A percentile compares a stretch with the other conserved stretches of the same genome.
Evolutionary conservation across 1,284 basidiomycete species (phyloP).

Genomic region (Puccinia horiana): DNA sequence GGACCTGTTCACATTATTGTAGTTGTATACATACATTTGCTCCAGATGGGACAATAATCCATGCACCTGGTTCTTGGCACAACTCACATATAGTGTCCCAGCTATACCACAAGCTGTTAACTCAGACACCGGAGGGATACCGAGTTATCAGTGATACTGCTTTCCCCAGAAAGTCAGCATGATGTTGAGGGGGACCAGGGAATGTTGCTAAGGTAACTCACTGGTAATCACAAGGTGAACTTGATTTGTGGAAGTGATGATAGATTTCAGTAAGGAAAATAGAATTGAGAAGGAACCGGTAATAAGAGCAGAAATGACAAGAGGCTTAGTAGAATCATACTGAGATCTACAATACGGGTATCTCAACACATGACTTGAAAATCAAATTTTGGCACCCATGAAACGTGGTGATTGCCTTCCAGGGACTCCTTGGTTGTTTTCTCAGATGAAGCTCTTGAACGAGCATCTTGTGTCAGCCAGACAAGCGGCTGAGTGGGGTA

Average conservation of each 20-base stretch:
- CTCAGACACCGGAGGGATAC: background rate
- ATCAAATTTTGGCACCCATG: too few species aligned
- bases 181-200: too few species aligned
- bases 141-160: slow-evolving; percentile 1
- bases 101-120: background rate
- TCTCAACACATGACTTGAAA: too few species aligned
- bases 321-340: too few species aligned
- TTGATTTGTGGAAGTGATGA: too few species aligned
- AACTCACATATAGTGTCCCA: background rate
- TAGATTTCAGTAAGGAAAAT: too few species aligned
- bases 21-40: background rate
- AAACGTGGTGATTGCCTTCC: background rate
- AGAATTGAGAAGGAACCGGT: too few species aligned
- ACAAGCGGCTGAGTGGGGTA: slow-evolving; percentile 9
- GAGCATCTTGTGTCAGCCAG: background rate
- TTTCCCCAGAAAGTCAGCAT: background rate
- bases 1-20: background rate
- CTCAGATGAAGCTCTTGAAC: background rate
- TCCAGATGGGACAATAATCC: slow-evolving; percentile 56
- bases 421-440: background rate
- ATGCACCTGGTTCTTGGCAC: slow-evolving; percentile 52
- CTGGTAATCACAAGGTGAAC: too few species aligned
- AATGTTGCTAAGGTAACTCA: too few species aligned
- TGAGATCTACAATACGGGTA: too few species aligned
- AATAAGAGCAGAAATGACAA: too few species aligned